Evolutionary conservation across 1,284 basidiomycete genomes (phyloP), one percentile per base, ranked within the genome.

Genomic region (Sporisorium exsertum): DNA sequence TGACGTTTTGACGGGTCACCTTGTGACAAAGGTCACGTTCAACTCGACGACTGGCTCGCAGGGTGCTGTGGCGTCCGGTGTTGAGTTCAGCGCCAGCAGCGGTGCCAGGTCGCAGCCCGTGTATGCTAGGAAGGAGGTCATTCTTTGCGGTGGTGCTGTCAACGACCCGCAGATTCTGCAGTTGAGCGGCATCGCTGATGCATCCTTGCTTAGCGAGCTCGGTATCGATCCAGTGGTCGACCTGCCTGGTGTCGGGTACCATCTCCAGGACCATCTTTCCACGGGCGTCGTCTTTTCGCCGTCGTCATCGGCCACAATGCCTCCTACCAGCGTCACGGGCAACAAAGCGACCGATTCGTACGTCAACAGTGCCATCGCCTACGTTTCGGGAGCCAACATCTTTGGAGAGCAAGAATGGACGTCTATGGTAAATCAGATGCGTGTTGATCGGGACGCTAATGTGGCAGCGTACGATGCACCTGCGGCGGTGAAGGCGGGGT

Each of bases 1-100:
- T 54, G 88, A 89, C 66, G 89, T 93, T 66, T 87, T 91, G 24
- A 89, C 88, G 0, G 86, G 86, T 35, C 86, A 88, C 87, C 79
- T 90, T 86, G 92, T 91, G 33, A 91, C 91, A n/a, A 87, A 88
- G 64, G 82, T 93, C 52, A 80, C 89, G 47, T 92, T 93, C 66
- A 73, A 81, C 80, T 90, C 64, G 26, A 64, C 64, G 2, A 56
- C 57, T 33, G 66, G 91, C 61, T 87, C 85, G 56, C 72, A 27
- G 15, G 83, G 4, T 66, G 82, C 43, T 86, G 87, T 45, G 86
- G 87, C 71, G 87, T 89, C 13, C 87, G 88, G 35, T 91, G 91
- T 8, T 88, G 87, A 12, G 89, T 89, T 66, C 22, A 57, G 58
- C 9, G 13, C 45, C 0, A 20, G 47, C 26, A n/a, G 22, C 22